phyloP scores from a whole-genome alignment of 495 filamentous ascomycete genomes.

The Cladorrhinum samala region DNA sequence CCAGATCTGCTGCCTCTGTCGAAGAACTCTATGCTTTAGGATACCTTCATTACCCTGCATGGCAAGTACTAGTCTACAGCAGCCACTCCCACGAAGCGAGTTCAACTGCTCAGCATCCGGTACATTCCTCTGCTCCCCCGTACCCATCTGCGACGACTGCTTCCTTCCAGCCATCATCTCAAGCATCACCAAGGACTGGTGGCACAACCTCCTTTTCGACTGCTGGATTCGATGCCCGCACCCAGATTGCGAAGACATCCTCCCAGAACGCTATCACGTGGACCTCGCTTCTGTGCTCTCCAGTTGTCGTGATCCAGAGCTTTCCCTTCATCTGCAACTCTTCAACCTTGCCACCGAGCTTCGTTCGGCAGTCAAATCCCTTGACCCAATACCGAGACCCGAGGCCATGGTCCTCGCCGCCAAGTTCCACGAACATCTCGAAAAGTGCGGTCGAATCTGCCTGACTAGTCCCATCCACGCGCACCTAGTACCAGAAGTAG shows the following conservation, averaged over 20 bases:
- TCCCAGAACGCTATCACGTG: background rate
- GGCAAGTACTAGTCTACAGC: background rate
- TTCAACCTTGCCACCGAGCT: constrained; percentile 1
- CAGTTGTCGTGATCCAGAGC: background rate
- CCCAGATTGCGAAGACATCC: background rate
- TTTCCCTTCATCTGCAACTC: background rate
- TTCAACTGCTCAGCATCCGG: background rate
- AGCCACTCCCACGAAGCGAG: background rate
- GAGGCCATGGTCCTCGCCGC: constrained; percentile 5
- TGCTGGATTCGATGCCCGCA: constrained; percentile 12
- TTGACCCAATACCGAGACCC: background rate
- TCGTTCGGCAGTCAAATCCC: background rate
- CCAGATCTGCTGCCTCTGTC: background rate
- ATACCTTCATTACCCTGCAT: background rate
- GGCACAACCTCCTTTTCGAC: constrained; percentile 7
- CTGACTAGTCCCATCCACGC: background rate
- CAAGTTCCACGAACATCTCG: constrained; percentile 2
- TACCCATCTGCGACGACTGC: constrained; percentile 7
- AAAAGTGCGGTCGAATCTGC: constrained; percentile 1
- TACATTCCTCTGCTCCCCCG: background rate
- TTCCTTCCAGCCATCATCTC: background rate
- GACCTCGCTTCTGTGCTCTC: background rate
- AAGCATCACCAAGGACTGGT: constrained; percentile 7
- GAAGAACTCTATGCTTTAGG: background rate
- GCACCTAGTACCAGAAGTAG: background rate